Base-by-base conservation (phyloP, 2,329 filamentous ascomycete genomes). In the Coccinonectria pachysandricola region DNA sequence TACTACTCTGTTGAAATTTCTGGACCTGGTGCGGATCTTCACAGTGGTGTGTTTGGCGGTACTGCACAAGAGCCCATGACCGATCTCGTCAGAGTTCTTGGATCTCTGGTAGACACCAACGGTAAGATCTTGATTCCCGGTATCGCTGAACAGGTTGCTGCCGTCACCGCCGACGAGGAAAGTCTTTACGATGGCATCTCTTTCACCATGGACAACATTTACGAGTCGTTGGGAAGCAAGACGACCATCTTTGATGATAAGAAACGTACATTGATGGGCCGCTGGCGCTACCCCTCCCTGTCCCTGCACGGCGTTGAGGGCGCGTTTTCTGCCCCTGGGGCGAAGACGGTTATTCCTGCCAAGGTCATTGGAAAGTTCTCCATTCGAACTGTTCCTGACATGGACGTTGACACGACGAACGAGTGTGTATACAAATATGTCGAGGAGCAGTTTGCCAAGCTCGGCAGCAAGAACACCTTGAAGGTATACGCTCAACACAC, bases 281-380 rank as follows among this genome's bases (percentile, higher is more conserved):
- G 91, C 48, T 98, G 92, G 91, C 75, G 91, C 42, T 91, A 81
- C 59, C 91, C 91, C 1, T 95, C 87, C 8, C 71, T 98, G 30
- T 95, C 87, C 13, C 66, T 98, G 21, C 91, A 98, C 64, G 91
- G 91, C 34, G 63, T 98, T 41, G 91, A 98, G 61, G 91, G 91
- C 33, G 91, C 86, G 26, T 98, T 93, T 65, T 88, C 82, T 22
- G 79, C 82, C 2, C 81, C 87, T 5, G 91, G 91, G 23, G 91
- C 87, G 31, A 98, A 98, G 73, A 98, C 91, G 1, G 91, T 98
- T 48, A 98, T 98, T 46, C 91, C 91, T 3, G 88, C 91, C 49
- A 95, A 95, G 68, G 91, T 98, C 31, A 82, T 79, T 48, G 91
- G 91, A 60, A 98, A 98, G 65, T 98, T 98, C 68, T 93, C 84